Conservation (phyloP, 2,329 filamentous ascomycete genomes). For the Sphaerulina populicola region DNA sequence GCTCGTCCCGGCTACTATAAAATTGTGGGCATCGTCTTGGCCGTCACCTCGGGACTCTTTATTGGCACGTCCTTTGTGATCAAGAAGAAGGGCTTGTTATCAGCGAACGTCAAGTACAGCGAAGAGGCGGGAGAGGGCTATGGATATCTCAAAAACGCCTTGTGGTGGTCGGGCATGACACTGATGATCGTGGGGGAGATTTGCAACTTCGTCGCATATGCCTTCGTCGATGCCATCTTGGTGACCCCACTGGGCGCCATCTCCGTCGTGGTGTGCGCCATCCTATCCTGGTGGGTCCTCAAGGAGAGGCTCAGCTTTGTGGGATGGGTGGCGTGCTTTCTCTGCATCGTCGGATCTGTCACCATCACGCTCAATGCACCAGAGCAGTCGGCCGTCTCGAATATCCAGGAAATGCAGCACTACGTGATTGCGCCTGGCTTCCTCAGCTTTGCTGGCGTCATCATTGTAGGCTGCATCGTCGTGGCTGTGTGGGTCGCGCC, state of each 20-base stretch:
- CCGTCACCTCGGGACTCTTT: conserved; percentile 78
- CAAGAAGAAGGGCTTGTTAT: conserved; percentile 86
- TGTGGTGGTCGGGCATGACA: conserved; percentile 93
- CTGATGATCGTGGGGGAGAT: conserved; percentile 95
- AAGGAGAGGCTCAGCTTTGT: conserved; percentile 94
- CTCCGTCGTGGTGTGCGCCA: conserved; percentile 83
- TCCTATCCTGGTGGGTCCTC: conserved; percentile 87
- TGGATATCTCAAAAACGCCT: conserved; percentile 88
- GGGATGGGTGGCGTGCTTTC: conserved; percentile 90
- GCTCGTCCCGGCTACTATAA: conserved; percentile 61
- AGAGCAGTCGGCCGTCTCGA: conserved; percentile 68
- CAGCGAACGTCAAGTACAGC: conserved; percentile 91
- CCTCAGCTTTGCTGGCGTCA: conserved; percentile 70
- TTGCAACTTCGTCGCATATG: conserved; percentile 95
- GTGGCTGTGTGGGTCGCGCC: conserved; percentile 75
- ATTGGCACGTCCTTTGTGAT: conserved; percentile 93
- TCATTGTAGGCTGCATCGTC: conserved; percentile 64
- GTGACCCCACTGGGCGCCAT: conserved; percentile 87
- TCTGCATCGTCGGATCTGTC: conserved; percentile 86
- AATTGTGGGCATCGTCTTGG: conserved; percentile 74
- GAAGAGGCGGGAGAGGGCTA: conserved; percentile 94
- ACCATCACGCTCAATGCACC: conserved; percentile 94
- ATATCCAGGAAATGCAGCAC: conserved; percentile 85
- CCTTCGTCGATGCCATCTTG: conserved; percentile 91
- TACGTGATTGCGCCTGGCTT: conserved; percentile 84